These are phyloP conservation scores for Nicotiana sylvestris DNA, from an alignment of 257 asterid species.

Conservation along the genomic window DNA sequence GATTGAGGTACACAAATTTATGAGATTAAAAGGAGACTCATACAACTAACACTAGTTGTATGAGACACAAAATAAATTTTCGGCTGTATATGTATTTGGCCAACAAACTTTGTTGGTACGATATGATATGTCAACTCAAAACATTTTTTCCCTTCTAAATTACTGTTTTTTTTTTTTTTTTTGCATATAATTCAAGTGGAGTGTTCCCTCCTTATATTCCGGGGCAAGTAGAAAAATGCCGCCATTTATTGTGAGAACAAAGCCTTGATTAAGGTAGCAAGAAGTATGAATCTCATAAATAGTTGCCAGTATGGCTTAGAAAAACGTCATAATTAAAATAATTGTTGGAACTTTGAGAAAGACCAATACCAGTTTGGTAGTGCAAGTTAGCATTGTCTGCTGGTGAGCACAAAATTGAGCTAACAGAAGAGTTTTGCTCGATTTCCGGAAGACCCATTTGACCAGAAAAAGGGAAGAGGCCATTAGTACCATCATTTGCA, in stretches of 20 bases:
- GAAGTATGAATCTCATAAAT: neutral
- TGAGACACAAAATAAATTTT: too few species aligned
- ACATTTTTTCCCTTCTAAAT: neutral
- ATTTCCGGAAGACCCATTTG: neutral
- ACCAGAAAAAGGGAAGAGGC: neutral
- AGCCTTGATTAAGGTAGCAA: neutral
- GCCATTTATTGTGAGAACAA: neutral
- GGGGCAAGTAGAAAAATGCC: neutral
- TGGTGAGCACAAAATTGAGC: neutral
- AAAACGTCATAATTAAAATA: neutral
- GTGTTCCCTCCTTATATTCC: neutral
- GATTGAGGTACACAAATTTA: too few species aligned
- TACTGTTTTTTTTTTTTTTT: neutral
- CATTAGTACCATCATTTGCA: neutral
- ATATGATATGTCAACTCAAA: neutral
- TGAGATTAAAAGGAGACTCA: too few species aligned
- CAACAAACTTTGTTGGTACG: neutral
- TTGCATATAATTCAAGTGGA: neutral
- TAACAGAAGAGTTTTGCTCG: neutral
- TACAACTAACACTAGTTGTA: too few species aligned
- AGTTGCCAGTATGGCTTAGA: neutral
- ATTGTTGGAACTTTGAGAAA: conserved; percentile 2
- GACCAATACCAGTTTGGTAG: neutral
- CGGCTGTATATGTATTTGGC: too few species aligned
- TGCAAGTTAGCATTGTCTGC: neutral